A percentile compares a stretch with the other conserved stretches of the same genome.
These are phyloP conservation scores for Wickerhamiella slavikovae DNA, from an alignment of 805 yeast species.

Conservation along the genomic window DNA sequence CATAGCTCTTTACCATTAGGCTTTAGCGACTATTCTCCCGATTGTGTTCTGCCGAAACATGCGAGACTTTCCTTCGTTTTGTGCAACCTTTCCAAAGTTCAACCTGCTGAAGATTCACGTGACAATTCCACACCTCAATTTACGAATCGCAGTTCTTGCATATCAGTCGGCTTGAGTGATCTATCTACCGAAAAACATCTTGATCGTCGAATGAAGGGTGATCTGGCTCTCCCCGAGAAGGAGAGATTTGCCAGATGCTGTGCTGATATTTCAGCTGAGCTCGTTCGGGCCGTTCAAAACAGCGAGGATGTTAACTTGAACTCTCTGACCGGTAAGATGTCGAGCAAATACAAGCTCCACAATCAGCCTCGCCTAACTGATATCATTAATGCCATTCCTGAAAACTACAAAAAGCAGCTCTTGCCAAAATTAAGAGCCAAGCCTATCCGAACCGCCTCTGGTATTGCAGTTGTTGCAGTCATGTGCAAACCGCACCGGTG, in stretches of 20 bases:
- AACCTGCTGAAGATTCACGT: no score
- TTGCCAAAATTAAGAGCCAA: slow-evolving; percentile 93
- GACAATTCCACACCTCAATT: no score
- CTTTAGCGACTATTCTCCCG: no score
- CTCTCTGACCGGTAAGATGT: slow-evolving; percentile 64
- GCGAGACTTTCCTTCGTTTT: no score
- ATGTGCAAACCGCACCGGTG: slow-evolving; percentile 99
- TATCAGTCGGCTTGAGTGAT: no score
- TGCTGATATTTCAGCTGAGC: slow-evolving; percentile 73
- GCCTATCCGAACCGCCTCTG: slow-evolving; percentile 95
- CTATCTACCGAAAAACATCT: no score
- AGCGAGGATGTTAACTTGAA: slow-evolving; percentile 72
- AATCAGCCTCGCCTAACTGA: slow-evolving; percentile 91
- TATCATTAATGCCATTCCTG: slow-evolving; percentile 86
- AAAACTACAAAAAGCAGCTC: slow-evolving; percentile 77
- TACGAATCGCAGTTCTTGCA: no score
- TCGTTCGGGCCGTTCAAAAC: slow-evolving; percentile 54
- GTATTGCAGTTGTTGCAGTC: slow-evolving; percentile 97
- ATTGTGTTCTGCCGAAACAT: no score
- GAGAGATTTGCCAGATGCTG: slow-evolving; percentile 86
- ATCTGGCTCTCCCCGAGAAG: slow-evolving; percentile 68
- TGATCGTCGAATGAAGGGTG: no score
- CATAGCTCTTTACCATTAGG: no score
- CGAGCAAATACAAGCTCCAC: slow-evolving; percentile 78
- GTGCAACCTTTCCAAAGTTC: no score